These are phyloP conservation scores for Neoboletus subvelutipes DNA, from an alignment of 768 basidiomycete genomes.

Conservation along the genomic window DNA sequence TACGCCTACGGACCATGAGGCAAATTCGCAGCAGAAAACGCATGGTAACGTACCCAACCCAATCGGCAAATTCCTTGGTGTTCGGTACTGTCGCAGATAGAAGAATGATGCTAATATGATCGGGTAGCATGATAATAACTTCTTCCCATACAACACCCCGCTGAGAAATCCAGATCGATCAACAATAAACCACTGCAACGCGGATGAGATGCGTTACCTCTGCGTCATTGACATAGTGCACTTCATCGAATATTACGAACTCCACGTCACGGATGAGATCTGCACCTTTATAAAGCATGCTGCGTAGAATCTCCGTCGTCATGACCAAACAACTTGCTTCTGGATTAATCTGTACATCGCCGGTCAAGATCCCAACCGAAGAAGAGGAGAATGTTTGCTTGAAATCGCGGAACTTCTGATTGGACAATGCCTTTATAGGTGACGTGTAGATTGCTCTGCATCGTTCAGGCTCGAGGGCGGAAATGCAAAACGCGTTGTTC, in stretches of 20 bases:
- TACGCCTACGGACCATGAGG: conserved; percentile 58
- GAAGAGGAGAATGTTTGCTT: conserved; percentile 91
- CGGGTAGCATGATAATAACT: conserved; percentile 99
- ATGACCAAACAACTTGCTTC: conserved; percentile 97
- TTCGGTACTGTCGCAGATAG: conserved; percentile 98
- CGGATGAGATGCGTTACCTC: conserved; percentile 59
- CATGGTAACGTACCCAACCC: conserved; percentile 82
- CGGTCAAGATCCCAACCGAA: conserved; percentile 94
- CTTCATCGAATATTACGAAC: conserved; percentile 99
- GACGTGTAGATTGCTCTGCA: conserved; percentile 95
- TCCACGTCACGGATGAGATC: conserved; percentile 98
- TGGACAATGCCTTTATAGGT: conserved; percentile 97
- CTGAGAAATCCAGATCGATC: conserved; percentile 42
- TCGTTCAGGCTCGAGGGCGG: conserved; percentile 6
- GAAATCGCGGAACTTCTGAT: conserved; percentile 99
- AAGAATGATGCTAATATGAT: conserved; percentile 96
- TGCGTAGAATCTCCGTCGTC: conserved; percentile 96
- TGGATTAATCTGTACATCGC: conserved; percentile 98
- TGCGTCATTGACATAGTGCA: conserved; percentile 98
- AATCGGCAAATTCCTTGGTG: conserved; percentile 96
- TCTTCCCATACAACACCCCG: conserved; percentile 99
- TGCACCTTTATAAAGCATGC: conserved; percentile 98
- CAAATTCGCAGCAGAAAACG: conserved; percentile 1
- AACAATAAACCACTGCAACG: conserved; percentile 4
- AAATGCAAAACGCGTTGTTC: conserved; percentile 13